Evolutionary conservation across 2,329 filamentous ascomycete genomes (phyloP), one percentile per base, ranked within the genome.

Genomic region (Colletotrichum ledebouriae): DNA sequence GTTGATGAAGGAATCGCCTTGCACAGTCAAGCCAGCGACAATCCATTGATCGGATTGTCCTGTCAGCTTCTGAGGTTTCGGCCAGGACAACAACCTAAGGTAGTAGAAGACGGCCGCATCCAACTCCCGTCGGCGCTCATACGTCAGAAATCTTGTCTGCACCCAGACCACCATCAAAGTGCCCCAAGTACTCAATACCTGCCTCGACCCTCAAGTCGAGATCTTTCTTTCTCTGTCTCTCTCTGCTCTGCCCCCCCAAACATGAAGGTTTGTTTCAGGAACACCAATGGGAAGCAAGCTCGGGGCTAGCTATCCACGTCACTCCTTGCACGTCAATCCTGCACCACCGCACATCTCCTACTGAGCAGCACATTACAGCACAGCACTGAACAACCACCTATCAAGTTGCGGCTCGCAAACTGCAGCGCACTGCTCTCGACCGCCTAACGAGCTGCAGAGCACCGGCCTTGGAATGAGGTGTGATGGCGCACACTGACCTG

Each of bases 211-310:
- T 33, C 20, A 25, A 41, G 3, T n/a, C 57, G 44, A 59, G 9
- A 20, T 61, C 34, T 67, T 42, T 52, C 25, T 11, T 22, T 46
- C 25, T 11, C 33, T 46, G 15, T 25, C 25, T 25, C 25, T 25
- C 37, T 55, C 22, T 17, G 17, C 49, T 46, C 55, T 12, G 7
- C 46, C 59, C 65, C 46, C 29, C 42, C 44, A 59, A 53, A 58
- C 46, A 59, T 59, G 60, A 59, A 68, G 65, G 65, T 68, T 68
- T 68, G 65, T 68, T 68, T 68, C 65, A 68, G 65, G 65, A 68
- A 68, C 65, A 68, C 65, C 65, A 68, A 68, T 68, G 65, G 55
- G 65, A 68, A 53, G 41, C 61, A 68, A 68, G 65, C 55, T 68
- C 65, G 41, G 60, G 60, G 47, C 55, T 65, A 68, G 65, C 41